These are phyloP conservation scores for Linderniella brevidens DNA, from an alignment of 257 asterid species.

Conservation along the genomic window DNA sequence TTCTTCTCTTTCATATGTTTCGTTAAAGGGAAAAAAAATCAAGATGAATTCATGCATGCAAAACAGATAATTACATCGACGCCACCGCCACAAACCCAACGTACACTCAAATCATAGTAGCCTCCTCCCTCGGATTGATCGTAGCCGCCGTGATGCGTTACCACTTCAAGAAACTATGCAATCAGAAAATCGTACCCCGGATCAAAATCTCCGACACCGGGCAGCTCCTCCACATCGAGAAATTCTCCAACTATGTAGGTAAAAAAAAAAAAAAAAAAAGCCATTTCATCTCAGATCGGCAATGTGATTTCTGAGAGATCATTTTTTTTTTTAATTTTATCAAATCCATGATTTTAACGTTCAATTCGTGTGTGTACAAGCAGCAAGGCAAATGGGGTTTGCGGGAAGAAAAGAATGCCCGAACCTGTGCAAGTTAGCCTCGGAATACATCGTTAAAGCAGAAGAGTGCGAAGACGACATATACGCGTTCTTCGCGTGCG, in stretches of 20 bases:
- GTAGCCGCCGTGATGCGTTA: conserved; percentile 54
- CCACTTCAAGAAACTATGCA: conserved; percentile 32
- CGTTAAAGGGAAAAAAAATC: too few relatives aligned
- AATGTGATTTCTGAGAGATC: background rate
- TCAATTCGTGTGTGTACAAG: conserved; percentile 14
- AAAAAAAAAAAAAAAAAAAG: conserved; percentile 6
- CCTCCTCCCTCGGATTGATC: conserved; percentile 60
- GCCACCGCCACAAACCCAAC: conserved; percentile 17
- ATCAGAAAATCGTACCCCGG: conserved; percentile 41
- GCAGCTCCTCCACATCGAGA: conserved; percentile 54
- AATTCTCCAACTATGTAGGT: conserved; percentile 89
- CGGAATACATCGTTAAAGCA: conserved; percentile 61
- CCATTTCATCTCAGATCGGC: too few relatives aligned
- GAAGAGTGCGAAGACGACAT: conserved; percentile 77
- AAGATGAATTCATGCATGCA: too few relatives aligned
- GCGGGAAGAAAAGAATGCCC: conserved; percentile 62
- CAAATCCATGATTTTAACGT: too few relatives aligned
- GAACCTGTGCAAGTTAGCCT: conserved; percentile 60
- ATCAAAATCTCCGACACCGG: conserved; percentile 43
- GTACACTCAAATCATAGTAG: conserved; percentile 40
- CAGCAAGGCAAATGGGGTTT: conserved; percentile 94
- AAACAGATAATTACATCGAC: conserved; percentile 10
- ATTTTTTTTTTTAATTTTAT: too few relatives aligned
- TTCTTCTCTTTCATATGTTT: too few relatives aligned
- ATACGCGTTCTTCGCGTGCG: conserved; percentile 46